Percentiles rank a stretch among this genome's conserved stretches.
Conservation (phyloP, 495 filamentous ascomycete genomes). For the Talaromyces proteolyticus region DNA sequence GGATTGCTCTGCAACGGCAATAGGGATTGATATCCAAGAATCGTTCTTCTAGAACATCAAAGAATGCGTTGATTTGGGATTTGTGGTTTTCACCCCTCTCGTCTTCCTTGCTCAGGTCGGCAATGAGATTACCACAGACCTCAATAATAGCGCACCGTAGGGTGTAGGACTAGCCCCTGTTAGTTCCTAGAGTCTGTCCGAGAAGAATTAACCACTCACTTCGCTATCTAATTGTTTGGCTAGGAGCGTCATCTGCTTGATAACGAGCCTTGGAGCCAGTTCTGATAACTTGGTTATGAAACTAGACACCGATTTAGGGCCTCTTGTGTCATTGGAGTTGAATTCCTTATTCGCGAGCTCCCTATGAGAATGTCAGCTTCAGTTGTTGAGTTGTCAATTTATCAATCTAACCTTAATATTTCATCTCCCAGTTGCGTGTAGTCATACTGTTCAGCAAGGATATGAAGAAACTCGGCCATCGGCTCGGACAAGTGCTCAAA, state of each 20-base stretch:
- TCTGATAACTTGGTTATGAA: slow-evolving; percentile 98
- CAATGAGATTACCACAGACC: slow-evolving; percentile 95
- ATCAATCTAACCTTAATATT: slow-evolving; percentile 53
- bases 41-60: slow-evolving; percentile 91
- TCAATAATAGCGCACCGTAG: slow-evolving; percentile 91
- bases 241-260: slow-evolving; percentile 93
- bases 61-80: slow-evolving; percentile 91
- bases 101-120: slow-evolving; percentile 83
- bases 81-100: slow-evolving; percentile 88
- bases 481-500: slow-evolving; percentile 97
- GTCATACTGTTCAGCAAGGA: slow-evolving; percentile 94
- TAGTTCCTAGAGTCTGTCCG: neutral
- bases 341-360: slow-evolving; percentile 98
- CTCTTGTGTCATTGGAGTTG: slow-evolving; percentile 89
- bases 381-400: neutral
- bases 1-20: slow-evolving; percentile 84
- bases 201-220: slow-evolving; percentile 30
- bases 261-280: slow-evolving; percentile 82
- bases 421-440: slow-evolving; percentile 95
- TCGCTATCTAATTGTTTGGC: slow-evolving; percentile 95
- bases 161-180: slow-evolving; percentile 66
- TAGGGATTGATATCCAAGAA: slow-evolving; percentile 98
- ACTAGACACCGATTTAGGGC: slow-evolving; percentile 95
- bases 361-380: slow-evolving; percentile 32
- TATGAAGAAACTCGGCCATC: slow-evolving; percentile 98